Percentiles rank a stretch among this genome's conserved stretches.
Conservation (phyloP, 2,329 filamentous ascomycete genomes). For the Domatiomyces globalis region DNA sequence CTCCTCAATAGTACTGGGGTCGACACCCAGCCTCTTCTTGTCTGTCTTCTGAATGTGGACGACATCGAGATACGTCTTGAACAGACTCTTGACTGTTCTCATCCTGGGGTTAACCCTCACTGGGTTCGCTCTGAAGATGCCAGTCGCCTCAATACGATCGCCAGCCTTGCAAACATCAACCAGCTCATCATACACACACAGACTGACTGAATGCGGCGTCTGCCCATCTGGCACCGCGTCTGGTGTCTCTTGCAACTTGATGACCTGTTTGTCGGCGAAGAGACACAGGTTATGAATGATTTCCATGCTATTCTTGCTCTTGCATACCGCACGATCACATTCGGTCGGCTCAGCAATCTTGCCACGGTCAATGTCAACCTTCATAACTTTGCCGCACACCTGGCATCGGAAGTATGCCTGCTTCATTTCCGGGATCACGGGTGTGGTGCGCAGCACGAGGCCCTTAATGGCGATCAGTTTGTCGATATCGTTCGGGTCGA, state of each 20-base stretch:
- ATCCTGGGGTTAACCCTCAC: constrained; percentile 90
- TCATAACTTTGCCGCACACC: constrained; percentile 79
- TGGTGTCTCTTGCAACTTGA: constrained; percentile 95
- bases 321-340: constrained; percentile 71
- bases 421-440: constrained; percentile 98
- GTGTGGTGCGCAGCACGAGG: constrained; percentile 85
- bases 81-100: constrained; percentile 81
- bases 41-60: constrained; percentile 94
- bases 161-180: constrained; percentile 97
- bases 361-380: constrained; percentile 83
- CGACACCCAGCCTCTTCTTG: constrained; percentile 83
- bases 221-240: constrained; percentile 90
- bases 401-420: constrained; percentile 96
- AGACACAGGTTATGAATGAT: constrained; percentile 91
- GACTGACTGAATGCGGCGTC: constrained; percentile 90
- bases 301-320: constrained; percentile 88
- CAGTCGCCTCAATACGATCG: constrained; percentile 88
- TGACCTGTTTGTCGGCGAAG: constrained; percentile 96
- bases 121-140: constrained; percentile 89
- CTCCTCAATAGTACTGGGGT: constrained; percentile 73
- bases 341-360: constrained; percentile 89
- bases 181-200: constrained; percentile 91
- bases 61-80: constrained; percentile 96
- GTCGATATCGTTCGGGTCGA: constrained; percentile 94
- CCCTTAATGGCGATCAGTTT: constrained; percentile 91